These are phyloP conservation scores for Aspergillus proliferans DNA, from an alignment of 2,329 filamentous ascomycete species.

Conservation along the genomic window DNA sequence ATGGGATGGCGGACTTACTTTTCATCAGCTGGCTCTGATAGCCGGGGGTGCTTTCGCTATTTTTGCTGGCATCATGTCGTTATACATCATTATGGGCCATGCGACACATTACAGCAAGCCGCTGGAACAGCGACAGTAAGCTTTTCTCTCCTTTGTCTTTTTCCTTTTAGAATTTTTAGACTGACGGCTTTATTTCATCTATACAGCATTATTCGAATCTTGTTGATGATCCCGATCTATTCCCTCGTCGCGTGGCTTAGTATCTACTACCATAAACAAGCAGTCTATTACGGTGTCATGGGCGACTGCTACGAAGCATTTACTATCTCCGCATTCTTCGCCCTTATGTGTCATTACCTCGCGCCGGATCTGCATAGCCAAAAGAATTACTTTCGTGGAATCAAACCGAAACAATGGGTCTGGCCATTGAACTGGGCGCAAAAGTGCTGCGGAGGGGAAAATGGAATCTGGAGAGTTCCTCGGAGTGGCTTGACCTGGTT, in stretches of 20 bases:
- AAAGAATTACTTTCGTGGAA: slow-evolving; percentile 70
- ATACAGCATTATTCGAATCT: slow-evolving; percentile 71
- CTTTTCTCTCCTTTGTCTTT: slow-evolving; percentile 6
- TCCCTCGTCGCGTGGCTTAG: slow-evolving; percentile 66
- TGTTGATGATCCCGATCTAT: slow-evolving; percentile 84
- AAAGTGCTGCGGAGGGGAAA: slow-evolving; percentile 62
- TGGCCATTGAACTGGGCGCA: slow-evolving; percentile 65
- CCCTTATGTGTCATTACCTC: slow-evolving; percentile 72
- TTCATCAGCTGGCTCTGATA: slow-evolving; percentile 52
- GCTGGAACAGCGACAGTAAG: slow-evolving; percentile 55
- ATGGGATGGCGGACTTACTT: slow-evolving; percentile 48
- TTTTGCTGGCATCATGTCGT: slow-evolving; percentile 46
- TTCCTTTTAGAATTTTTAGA: neutral
- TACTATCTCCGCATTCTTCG: slow-evolving; percentile 80
- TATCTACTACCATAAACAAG: slow-evolving; percentile 67
- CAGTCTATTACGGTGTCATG: slow-evolving; percentile 74
- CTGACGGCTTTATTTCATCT: slow-evolving; percentile 3
- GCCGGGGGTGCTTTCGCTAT: slow-evolving; percentile 49
- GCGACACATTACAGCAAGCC: slow-evolving; percentile 56
- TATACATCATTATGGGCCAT: slow-evolving; percentile 52
- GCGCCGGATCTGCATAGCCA: slow-evolving; percentile 71
- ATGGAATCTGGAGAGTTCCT: slow-evolving; percentile 66
- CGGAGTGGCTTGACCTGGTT: slow-evolving; percentile 82
- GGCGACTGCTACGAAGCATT: slow-evolving; percentile 87
- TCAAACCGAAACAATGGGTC: slow-evolving; percentile 67